A percentile compares a stretch with the other conserved stretches of the same genome.
phyloP scores from a whole-genome alignment of 352 stramenopile genomes.

The Phytophthora fragariae region DNA sequence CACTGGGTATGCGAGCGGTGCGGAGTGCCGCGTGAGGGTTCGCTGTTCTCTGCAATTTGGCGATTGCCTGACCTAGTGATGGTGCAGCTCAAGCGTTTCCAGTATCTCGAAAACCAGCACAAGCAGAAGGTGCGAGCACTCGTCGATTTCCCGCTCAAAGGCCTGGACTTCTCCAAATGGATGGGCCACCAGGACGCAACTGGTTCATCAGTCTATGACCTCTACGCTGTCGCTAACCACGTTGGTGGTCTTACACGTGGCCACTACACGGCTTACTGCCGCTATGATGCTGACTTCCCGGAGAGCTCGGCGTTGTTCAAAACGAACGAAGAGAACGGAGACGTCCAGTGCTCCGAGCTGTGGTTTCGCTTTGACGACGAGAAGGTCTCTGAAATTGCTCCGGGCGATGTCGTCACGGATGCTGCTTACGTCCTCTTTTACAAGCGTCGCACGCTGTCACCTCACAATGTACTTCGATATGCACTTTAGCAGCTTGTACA shows the following conservation, averaged over 20 bases:
- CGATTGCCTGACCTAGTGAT: conserved; percentile 84
- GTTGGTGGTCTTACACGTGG: conserved; percentile 94
- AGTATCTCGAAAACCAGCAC: conserved; percentile 88
- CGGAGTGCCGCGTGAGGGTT: conserved; percentile 63
- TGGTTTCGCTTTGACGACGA: conserved; percentile 90
- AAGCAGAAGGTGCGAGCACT: conserved; percentile 84
- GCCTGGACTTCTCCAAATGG: conserved; percentile 82
- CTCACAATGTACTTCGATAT: conserved; percentile 77
- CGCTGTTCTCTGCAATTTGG: conserved; percentile 73
- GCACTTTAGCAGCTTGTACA: conserved; percentile 44
- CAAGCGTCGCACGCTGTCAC: conserved; percentile 79
- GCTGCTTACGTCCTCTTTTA: conserved; percentile 94
- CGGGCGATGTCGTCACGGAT: conserved; percentile 78
- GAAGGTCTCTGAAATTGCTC: conserved; percentile 77
- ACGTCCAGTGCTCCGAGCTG: conserved; percentile 63
- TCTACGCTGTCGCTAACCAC: conserved; percentile 99
- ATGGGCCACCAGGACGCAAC: conserved; percentile 49
- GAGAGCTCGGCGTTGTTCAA: conserved; percentile 67
- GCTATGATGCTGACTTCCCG: conserved; percentile 75
- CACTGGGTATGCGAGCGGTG: conserved; percentile 81
- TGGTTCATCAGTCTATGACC: conserved; percentile 85
- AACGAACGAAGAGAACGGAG: conserved; percentile 28
- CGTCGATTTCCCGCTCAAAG: conserved; percentile 84
- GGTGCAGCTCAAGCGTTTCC: conserved; percentile 91
- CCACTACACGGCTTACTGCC: conserved; percentile 94